Percentiles rank a stretch among this genome's conserved stretches.
Conservation (phyloP, 306 rosid genomes). For the Cajanus cajan region DNA sequence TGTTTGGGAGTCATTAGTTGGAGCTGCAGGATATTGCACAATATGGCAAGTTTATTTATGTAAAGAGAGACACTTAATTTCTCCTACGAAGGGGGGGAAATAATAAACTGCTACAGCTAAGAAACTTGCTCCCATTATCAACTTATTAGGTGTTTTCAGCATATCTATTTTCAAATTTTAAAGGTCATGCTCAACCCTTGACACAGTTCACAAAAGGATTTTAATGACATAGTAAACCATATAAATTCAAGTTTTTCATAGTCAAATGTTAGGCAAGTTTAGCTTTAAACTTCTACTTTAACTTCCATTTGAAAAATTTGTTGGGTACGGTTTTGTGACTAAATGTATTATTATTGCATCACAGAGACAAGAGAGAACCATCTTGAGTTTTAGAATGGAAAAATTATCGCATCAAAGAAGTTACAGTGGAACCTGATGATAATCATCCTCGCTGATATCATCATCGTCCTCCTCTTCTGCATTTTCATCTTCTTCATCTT, state of each 20-base stretch:
- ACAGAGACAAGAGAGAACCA: not conserved
- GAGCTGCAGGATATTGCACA: not conserved
- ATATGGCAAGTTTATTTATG: not conserved
- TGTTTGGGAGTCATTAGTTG: not conserved
- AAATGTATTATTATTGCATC: constrained; percentile 1
- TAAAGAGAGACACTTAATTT: not conserved
- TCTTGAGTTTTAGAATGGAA: constrained; percentile 4
- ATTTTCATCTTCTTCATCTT: constrained; percentile 45
- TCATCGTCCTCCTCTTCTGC: constrained; percentile 39
- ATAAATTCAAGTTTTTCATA: not conserved
- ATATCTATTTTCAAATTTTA: not conserved
- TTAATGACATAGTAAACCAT: not conserved
- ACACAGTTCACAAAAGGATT: not conserved
- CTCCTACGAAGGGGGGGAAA: not conserved
- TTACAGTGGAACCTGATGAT: constrained; percentile 47
- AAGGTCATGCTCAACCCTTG: not conserved
- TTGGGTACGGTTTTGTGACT: not conserved
- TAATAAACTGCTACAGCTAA: not conserved
- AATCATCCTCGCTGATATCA: constrained; percentile 48
- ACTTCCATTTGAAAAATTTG: constrained; percentile 4
- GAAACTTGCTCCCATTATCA: not conserved
- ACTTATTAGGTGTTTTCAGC: not conserved
- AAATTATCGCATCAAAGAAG: constrained; percentile 11
- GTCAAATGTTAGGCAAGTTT: not conserved
- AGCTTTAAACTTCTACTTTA: not conserved